Base-by-base conservation (phyloP, 2,329 filamentous ascomycete species). In the Cryphonectria naterciae region DNA sequence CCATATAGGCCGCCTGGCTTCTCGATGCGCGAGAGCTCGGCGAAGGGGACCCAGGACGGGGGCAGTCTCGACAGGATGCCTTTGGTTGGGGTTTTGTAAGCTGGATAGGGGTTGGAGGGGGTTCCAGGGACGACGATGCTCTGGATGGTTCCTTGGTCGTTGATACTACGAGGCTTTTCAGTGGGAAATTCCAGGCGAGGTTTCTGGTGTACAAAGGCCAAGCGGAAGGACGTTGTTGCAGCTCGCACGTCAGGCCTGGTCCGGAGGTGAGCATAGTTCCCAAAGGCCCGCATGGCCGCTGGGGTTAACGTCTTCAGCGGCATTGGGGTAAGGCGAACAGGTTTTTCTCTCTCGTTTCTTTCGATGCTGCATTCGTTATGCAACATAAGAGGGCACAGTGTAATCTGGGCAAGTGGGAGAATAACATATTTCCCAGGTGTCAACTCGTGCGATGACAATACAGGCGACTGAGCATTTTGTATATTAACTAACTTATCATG, bases 1-100 rank as follows among this genome's bases (percentile, higher is more conserved):
- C 70, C 72, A 65, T 75, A 76, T 5, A 76, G 62, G 1, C 75
- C 74, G 7, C 68, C 74, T 4, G 74, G 73, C 35, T 74, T 74
- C 17, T 76, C 75, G 43, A 76, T 74, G 17, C 74, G 75, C 13
- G 72, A 73, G 25, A 75, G 74, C 62, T 76, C 72, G 15, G 72
- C 75, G 52, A 74, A 76, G 2, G 74, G 74, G 1, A 76, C 72
- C 65, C 74, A 73, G 2, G 73, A 73, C 32, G 67, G 41, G 32
- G 74, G 74, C 0, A 64, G 41, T 13, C 0, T 61, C 35, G 58
- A 61, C 5, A 61, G 19, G 19, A 61, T 61, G 37, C 58, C 58
- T n/a, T 8, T 39, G 58, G 58, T n/a, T 6, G 58, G 58, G 35
- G 37, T 4, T 2, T 7, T 39, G 17, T 61, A 61, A 11, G 58